A percentile compares a stretch with the other conserved stretches of the same genome.
phyloP scores from a whole-genome alignment of 176 grass and related monocot species.

The Triticum aestivum region DNA sequence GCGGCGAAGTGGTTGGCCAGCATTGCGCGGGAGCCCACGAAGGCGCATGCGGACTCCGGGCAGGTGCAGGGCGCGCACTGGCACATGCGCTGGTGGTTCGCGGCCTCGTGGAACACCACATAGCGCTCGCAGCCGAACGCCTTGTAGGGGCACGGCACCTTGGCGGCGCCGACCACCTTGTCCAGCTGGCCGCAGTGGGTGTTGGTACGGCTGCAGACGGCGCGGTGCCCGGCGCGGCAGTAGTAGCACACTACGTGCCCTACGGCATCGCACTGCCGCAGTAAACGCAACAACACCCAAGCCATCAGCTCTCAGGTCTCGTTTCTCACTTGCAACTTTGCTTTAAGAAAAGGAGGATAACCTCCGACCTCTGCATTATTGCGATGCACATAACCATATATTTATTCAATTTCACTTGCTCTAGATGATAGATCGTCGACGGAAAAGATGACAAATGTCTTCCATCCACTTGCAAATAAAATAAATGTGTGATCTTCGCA shows the following conservation, averaged over 20 bases:
- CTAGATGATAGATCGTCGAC: too few species aligned
- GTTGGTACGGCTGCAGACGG: neutral
- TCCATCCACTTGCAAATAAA: too few species aligned
- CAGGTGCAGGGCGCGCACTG: neutral
- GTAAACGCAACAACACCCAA: neutral
- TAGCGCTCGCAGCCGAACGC: neutral
- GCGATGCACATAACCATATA: too few species aligned
- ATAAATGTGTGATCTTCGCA: too few species aligned
- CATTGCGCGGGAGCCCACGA: neutral
- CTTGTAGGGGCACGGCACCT: neutral
- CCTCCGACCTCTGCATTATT: too few species aligned
- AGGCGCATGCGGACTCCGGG: slow-evolving; percentile 14
- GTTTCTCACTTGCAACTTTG: too few species aligned
- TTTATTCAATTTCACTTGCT: neutral
- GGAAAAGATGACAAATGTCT: too few species aligned
- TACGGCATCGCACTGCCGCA: neutral
- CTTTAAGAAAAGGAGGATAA: too few species aligned
- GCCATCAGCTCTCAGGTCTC: too few species aligned
- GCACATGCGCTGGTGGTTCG: slow-evolving; percentile 9
- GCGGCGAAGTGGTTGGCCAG: neutral
- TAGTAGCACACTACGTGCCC: slow-evolving; percentile 7
- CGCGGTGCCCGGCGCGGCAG: slow-evolving; percentile 1
- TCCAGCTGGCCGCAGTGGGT: neutral
- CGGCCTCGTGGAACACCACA: neutral
- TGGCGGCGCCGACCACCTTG: neutral